These are phyloP conservation scores for Pseudogymnoascus sp. DNA, from an alignment of 2,329 filamentous ascomycete genomes.

Conservation along the genomic window DNA sequence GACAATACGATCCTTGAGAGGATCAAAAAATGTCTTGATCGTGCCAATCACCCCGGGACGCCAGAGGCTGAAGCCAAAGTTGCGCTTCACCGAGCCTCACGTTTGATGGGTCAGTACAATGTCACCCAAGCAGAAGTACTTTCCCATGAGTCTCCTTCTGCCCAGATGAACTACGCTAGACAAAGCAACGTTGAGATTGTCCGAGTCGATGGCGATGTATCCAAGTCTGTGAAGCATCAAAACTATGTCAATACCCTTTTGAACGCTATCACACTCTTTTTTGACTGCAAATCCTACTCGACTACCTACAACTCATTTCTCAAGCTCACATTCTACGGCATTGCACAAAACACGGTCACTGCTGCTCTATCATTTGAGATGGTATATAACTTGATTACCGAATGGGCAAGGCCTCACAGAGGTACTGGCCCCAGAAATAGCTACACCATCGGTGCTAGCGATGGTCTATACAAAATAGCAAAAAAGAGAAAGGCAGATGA, in stretches of 20 bases:
- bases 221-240: not conserved
- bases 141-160: not conserved
- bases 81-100: not conserved
- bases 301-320: not conserved
- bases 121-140: not conserved
- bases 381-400: not conserved
- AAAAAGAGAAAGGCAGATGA: not conserved
- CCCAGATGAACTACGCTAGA: not conserved
- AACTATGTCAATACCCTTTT: not conserved
- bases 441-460: not conserved
- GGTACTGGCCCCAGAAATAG: not conserved
- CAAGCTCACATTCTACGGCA: not conserved
- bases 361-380: conserved; percentile 5
- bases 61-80: not conserved
- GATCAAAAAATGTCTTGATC: not conserved
- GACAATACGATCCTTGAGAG: not conserved
- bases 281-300: conserved; percentile 6
- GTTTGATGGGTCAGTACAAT: not conserved
- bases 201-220: not conserved
- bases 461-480: not conserved
- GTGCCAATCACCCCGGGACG: not conserved
- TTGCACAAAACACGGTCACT: not conserved
- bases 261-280: not conserved
- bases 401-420: not conserved
- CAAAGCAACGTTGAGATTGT: not conserved